A percentile compares a stretch with the other conserved stretches of the same genome.
Evolutionary conservation across 1,284 basidiomycete species (phyloP).

Genomic region (Tremellales sp.): DNA sequence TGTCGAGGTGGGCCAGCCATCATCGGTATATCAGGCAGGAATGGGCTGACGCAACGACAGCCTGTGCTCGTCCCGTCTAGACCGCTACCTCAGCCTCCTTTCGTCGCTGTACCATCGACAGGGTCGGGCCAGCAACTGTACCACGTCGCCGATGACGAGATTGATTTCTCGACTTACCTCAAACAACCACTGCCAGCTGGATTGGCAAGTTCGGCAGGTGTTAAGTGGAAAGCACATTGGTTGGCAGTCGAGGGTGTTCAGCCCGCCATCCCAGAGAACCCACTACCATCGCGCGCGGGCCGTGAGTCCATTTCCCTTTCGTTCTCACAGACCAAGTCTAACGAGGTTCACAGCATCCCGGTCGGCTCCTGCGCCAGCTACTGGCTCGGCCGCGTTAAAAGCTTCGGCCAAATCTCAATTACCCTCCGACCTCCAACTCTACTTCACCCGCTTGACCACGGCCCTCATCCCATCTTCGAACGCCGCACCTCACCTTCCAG

Average conservation of each 20-base stretch:
- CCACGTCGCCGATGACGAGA: slow-evolving; percentile 93
- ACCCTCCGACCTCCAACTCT: slow-evolving; percentile 89
- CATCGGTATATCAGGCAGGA: neutral
- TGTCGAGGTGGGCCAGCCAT: slow-evolving; percentile 64
- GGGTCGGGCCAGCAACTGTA: slow-evolving; percentile 63
- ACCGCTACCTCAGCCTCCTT: slow-evolving; percentile 57
- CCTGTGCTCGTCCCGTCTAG: slow-evolving; percentile 45
- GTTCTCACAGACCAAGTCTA: neutral
- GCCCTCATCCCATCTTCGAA: slow-evolving; percentile 64
- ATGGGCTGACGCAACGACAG: slow-evolving; percentile 17
- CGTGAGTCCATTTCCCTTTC: slow-evolving; percentile 17
- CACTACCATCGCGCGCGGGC: slow-evolving; percentile 54
- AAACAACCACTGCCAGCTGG: slow-evolving; percentile 49
- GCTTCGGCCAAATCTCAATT: slow-evolving; percentile 77
- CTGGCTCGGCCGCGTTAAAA: slow-evolving; percentile 38
- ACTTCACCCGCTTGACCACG: slow-evolving; percentile 86
- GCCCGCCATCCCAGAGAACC: slow-evolving; percentile 93
- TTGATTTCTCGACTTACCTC: slow-evolving; percentile 88
- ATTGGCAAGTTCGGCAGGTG: slow-evolving; percentile 38
- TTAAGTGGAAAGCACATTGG: slow-evolving; percentile 74
- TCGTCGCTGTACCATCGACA: slow-evolving; percentile 50
- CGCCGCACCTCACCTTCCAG: slow-evolving; percentile 43
- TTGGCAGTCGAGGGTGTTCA: slow-evolving; percentile 97
- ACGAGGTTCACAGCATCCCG: slow-evolving; percentile 31
- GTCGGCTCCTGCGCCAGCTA: slow-evolving; percentile 18